Conservation (phyloP, 148 eudicot genomes). For the Rhododendron williamsianum region DNA sequence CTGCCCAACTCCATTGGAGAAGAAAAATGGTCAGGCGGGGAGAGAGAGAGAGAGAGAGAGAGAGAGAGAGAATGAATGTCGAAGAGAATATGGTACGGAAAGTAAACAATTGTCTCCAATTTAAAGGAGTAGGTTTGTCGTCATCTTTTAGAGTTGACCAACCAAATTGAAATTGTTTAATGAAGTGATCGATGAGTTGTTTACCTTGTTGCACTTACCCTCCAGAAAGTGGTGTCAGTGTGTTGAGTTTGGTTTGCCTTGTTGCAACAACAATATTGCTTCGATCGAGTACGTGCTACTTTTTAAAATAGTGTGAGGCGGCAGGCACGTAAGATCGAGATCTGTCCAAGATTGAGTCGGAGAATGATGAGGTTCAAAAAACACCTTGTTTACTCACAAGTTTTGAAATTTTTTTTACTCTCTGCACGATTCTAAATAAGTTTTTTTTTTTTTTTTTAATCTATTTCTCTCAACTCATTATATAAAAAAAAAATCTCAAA, state of each 20-base stretch:
- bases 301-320: background rate
- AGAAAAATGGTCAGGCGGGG: background rate
- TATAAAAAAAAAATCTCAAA: too few relatives aligned
- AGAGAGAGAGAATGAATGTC: background rate
- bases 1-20: conserved; percentile 44
- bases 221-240: background rate
- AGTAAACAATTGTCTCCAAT: background rate
- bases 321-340: background rate
- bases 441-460: too few relatives aligned
- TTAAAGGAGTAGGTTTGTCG: background rate
- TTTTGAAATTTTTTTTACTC: too few relatives aligned
- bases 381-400: too few relatives aligned
- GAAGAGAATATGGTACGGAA: background rate
- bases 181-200: background rate
- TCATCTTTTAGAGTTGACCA: background rate
- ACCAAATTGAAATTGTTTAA: background rate
- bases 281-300: background rate
- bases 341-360: background rate
- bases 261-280: background rate
- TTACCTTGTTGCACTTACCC: background rate
- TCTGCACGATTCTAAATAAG: too few relatives aligned
- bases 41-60: background rate
- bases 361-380: background rate
- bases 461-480: too few relatives aligned
- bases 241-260: background rate